Conservation (phyloP, 2,329 filamentous ascomycete genomes). For the Colletotrichum lupini region DNA sequence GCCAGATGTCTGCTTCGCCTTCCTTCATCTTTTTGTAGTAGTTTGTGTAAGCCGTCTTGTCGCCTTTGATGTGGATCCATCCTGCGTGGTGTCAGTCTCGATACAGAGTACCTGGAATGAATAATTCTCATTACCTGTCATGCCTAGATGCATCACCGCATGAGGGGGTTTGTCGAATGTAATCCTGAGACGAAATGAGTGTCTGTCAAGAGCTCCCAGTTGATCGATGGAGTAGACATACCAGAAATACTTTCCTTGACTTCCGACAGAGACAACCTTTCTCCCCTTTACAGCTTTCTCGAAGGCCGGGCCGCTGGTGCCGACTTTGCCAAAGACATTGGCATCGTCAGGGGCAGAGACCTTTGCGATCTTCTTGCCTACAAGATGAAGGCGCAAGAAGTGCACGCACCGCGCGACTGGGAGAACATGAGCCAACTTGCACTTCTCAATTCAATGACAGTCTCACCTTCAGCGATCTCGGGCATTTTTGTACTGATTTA, state of each 20-base stretch:
- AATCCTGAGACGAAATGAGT: constrained; percentile 46
- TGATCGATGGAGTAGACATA: constrained; percentile 40
- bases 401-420: constrained; percentile 88
- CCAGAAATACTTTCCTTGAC: constrained; percentile 99
- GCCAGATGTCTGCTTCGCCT: constrained; percentile 76
- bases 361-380: constrained; percentile 80
- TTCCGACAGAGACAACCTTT: constrained; percentile 76
- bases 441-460: neutral
- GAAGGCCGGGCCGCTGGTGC: constrained; percentile 81
- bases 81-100: constrained; percentile 50
- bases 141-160: constrained; percentile 88
- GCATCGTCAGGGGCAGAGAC: constrained; percentile 81
- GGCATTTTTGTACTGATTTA: constrained; percentile 58
- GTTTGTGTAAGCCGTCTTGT: constrained; percentile 81
- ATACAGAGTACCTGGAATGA: neutral
- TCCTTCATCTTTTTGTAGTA: constrained; percentile 81
- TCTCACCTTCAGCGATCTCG: constrained; percentile 70
- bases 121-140: constrained; percentile 60
- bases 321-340: constrained; percentile 91
- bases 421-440: neutral
- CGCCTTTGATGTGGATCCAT: constrained; percentile 89
- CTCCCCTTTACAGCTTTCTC: constrained; percentile 79
- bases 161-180: constrained; percentile 81
- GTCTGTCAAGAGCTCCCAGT: too few relatives aligned
- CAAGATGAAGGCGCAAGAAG: constrained; percentile 83